Evolutionary conservation across 1,284 basidiomycete genomes (phyloP).

Genomic region (Calocybe gambosa): DNA sequence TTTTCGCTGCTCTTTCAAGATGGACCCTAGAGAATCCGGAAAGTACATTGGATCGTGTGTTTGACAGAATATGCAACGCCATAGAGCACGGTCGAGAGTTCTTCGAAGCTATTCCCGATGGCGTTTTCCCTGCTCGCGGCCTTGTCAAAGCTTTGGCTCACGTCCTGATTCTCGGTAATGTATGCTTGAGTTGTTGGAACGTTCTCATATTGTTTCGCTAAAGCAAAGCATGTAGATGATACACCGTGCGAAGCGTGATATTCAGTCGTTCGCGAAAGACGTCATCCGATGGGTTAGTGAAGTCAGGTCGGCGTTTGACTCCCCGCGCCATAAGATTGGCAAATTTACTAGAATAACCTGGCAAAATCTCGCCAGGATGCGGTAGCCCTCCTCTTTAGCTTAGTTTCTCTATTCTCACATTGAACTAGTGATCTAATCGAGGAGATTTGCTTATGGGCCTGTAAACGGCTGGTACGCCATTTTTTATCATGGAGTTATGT

Average conservation of each 20-base stretch:
- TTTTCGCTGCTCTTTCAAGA: slow-evolving; percentile 1
- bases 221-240: neutral
- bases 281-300: slow-evolving; percentile 3
- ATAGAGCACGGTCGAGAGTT: slow-evolving; percentile 3
- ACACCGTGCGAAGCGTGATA: slow-evolving; percentile 2
- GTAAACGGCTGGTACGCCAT: slow-evolving; percentile 9
- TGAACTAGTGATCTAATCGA: slow-evolving; percentile 11
- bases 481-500: neutral
- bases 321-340: neutral
- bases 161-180: slow-evolving; percentile 5
- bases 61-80: neutral
- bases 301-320: neutral
- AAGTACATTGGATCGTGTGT: slow-evolving; percentile 1
- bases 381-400: slow-evolving; percentile 3
- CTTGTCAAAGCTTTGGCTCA: slow-evolving; percentile 7
- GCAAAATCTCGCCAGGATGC: slow-evolving; percentile 8
- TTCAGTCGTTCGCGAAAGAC: slow-evolving; percentile 5
- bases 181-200: neutral
- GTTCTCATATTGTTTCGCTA: neutral
- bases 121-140: slow-evolving; percentile 5
- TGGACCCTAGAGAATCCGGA: slow-evolving; percentile 7
- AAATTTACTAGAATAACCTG: slow-evolving; percentile 3
- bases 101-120: slow-evolving; percentile 7
- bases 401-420: neutral
- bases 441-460: slow-evolving; percentile 15